Evolutionary conservation across 805 yeast genomes (phyloP), one percentile per base, ranked within the genome.

Genomic region (Hermanozyma aechmeae): DNA sequence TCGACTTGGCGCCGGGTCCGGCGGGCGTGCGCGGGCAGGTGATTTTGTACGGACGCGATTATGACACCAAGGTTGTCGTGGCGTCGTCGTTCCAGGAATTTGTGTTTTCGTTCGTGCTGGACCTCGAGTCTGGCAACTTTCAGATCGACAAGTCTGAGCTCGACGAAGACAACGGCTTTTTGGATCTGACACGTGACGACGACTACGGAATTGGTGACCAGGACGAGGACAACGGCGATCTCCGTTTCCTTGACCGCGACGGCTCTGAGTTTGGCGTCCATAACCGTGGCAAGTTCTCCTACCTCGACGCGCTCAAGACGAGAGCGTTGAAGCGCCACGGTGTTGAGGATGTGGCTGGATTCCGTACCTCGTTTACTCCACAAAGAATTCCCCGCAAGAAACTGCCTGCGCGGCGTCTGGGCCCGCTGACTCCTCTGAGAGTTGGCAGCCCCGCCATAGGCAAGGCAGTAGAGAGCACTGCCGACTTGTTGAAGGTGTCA

Each of bases 181-280:
- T 62, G 31, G 61, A 60, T 24, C 35, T 43, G 12, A 42, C 57
- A 5, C 50, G 68, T 33, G 47, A 52, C 32, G 68, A 61, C 35
- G 65, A 58, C 38, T 58, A 53, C 41, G 50, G 46, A 52, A 47
- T 62, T 43, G 68, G 68, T 6, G 68, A 61, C 28, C 66, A 61
- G 36, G 69, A 62, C 30, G 68, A 60, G 38, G 66, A 51, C 25
- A 53, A 58, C 37, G 69, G 69, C 5, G 67, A 63, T 35, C 59
- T 63, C 30, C 34, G 45, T 15, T 63, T 50, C 35, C 52, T 38
- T 30, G 68, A 63, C 34, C 49, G 51, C 31, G 61, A 50, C 23
- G 53, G 54, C 6, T 46, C 48, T 12, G 67, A 61, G 41, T 59
- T 62, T 25, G 52, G 53, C 23, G 44, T 45, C 25, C 47, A 48